phyloP scores from a whole-genome alignment of 352 stramenopile genomes.

The Phytophthora multivora region DNA sequence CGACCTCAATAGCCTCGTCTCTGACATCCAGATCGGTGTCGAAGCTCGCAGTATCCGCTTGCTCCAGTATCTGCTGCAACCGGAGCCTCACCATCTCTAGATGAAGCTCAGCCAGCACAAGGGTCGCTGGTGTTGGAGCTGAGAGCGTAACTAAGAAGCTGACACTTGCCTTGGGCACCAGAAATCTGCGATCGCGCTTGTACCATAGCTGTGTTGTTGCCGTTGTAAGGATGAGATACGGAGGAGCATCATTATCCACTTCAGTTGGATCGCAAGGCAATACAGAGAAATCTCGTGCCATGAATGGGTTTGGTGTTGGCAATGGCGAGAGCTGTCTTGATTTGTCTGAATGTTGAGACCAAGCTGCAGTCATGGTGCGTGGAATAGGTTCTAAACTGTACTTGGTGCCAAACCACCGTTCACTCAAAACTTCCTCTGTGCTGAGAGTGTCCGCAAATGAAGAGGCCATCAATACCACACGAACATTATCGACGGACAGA shows the following conservation, averaged over 20 bases:
- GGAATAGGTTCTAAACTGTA: conserved; percentile 52
- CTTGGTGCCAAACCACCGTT: conserved; percentile 68
- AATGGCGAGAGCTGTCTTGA: conserved; percentile 2
- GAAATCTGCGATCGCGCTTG: conserved; percentile 69
- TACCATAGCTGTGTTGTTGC: conserved; percentile 74
- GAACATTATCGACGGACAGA: conserved; percentile 63
- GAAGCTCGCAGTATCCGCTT: conserved; percentile 65
- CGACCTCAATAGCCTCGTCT: conserved; percentile 70
- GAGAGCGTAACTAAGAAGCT: conserved; percentile 69
- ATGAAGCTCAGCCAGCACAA: conserved; percentile 70
- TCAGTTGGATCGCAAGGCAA: conserved; percentile 27
- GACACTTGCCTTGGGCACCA: conserved; percentile 69
- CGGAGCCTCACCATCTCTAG: conserved; percentile 67
- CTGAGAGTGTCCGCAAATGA: conserved; percentile 37
- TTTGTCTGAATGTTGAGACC: conserved; percentile 19
- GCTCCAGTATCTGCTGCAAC: conserved; percentile 69
- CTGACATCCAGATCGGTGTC: conserved; percentile 59
- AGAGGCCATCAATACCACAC: conserved; percentile 61
- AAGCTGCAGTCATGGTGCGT: conserved; percentile 8
- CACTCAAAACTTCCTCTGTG: conserved; percentile 17
- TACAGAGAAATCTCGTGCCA: conserved; percentile 65
- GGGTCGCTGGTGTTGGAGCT: conserved; percentile 51
- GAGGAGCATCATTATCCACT: conserved; percentile 22
- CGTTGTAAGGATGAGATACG: conserved; percentile 40
- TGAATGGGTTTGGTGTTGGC: conserved; percentile 66